These are phyloP conservation scores for Fusarium bactridioides DNA, from an alignment of 2,329 filamentous ascomycete genomes.

Conservation along the genomic window DNA sequence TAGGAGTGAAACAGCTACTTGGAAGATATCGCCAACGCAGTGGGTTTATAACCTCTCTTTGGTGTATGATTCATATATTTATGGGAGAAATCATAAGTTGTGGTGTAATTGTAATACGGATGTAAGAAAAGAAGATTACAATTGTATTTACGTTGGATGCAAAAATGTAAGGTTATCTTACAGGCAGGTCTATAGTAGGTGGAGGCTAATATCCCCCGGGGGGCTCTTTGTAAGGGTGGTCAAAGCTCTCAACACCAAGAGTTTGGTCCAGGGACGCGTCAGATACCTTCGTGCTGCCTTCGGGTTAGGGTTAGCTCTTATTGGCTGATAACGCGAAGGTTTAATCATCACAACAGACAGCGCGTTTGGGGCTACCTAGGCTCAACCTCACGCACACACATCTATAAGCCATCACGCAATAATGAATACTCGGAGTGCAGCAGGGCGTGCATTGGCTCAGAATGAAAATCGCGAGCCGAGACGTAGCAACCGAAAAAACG, in stretches of 20 bases:
- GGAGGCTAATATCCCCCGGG: neutral
- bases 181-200: neutral
- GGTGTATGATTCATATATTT: neutral
- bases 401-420: neutral
- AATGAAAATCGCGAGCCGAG: conserved; percentile 12
- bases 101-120: neutral
- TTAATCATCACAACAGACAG: neutral
- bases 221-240: neutral
- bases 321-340: conserved; percentile 9
- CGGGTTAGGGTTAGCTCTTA: conserved; percentile 32
- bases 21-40: neutral
- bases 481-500: conserved; percentile 25
- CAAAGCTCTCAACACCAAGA: conserved; percentile 11
- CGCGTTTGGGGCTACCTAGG: neutral
- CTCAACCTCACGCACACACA: neutral
- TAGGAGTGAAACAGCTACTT: neutral
- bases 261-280: neutral
- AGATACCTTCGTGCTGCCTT: neutral
- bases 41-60: neutral
- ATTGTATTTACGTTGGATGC: neutral
- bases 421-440: conserved; percentile 34
- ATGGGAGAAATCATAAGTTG: neutral
- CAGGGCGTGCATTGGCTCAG: conserved; percentile 5
- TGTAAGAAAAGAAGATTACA: neutral
- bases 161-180: neutral